These are phyloP conservation scores for Boeremia lycopersici DNA, from an alignment of 2,329 filamentous ascomycete genomes.

Conservation along the genomic window DNA sequence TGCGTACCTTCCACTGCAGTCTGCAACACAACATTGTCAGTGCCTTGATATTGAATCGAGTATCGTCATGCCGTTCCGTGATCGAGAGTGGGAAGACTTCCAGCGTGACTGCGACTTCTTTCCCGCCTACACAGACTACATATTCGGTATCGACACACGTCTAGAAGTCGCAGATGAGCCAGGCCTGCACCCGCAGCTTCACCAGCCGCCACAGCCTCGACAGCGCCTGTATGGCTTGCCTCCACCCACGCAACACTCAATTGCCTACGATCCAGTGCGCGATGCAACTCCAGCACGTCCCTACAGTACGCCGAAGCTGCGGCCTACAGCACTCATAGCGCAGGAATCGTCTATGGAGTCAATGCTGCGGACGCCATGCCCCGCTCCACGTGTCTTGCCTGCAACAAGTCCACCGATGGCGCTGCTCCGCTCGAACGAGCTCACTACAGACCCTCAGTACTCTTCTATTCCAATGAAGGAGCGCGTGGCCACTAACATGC, in stretches of 20 bases:
- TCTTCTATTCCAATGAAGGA: not conserved
- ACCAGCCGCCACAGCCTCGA: not conserved
- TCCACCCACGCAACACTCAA: not conserved
- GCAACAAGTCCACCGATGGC: not conserved
- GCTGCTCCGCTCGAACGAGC: constrained; percentile 5
- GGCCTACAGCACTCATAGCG: not conserved
- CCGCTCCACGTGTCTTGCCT: not conserved
- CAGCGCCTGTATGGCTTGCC: constrained; percentile 4
- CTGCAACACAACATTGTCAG: not conserved
- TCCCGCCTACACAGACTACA: constrained; percentile 31
- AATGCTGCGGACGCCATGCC: not conserved
- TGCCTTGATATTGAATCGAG: not conserved
- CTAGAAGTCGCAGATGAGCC: constrained; percentile 19
- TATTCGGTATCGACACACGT: constrained; percentile 24
- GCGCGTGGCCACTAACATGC: not conserved
- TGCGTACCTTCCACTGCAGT: not conserved
- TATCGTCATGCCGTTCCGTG: constrained; percentile 23
- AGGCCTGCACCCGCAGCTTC: constrained; percentile 24
- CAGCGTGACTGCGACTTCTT: constrained; percentile 28
- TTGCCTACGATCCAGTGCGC: not conserved
- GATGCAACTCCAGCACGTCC: not conserved
- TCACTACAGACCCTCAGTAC: not conserved
- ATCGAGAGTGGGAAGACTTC: constrained; percentile 25
- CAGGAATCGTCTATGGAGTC: not conserved
- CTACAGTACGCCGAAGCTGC: not conserved